Evolutionary conservation across 2,329 filamentous ascomycete species (phyloP).

Genomic region (Venturia nashicola): DNA sequence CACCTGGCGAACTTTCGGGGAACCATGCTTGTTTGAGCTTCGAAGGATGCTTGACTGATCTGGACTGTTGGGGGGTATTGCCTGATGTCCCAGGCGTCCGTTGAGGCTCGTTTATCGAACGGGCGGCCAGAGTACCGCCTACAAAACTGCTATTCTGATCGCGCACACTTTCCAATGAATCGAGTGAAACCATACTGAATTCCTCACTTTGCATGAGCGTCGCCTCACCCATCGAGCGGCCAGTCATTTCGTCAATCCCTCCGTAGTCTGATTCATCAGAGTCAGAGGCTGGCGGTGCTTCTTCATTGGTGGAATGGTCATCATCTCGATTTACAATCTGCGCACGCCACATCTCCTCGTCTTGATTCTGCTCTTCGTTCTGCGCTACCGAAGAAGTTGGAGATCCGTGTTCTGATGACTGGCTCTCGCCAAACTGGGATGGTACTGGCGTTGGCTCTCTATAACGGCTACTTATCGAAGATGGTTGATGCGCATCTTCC

Average conservation of each 20-base stretch:
- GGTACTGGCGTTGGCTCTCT: not conserved
- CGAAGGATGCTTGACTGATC: not conserved
- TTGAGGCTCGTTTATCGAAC: not conserved
- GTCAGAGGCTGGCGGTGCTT: not conserved
- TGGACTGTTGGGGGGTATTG: not conserved
- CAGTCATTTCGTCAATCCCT: slow-evolving; percentile 19
- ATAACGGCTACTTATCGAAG: not conserved
- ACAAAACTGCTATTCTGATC: slow-evolving; percentile 10
- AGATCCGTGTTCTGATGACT: not conserved
- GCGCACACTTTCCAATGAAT: slow-evolving; percentile 28
- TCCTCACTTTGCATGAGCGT: slow-evolving; percentile 36
- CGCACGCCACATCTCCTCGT: slow-evolving; percentile 6
- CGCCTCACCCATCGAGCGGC: slow-evolving; percentile 26
- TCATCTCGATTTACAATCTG: not conserved
- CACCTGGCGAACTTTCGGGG: not conserved
- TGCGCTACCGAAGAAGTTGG: not conserved
- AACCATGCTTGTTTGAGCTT: not conserved
- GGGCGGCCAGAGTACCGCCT: not conserved
- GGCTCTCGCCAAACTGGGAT: not conserved
- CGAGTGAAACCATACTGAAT: slow-evolving; percentile 39
- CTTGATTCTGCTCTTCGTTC: not conserved
- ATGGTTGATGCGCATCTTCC: not conserved
- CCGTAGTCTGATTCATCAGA: slow-evolving; percentile 15
- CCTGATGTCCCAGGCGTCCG: not conserved
- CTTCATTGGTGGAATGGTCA: not conserved